phyloP scores from a whole-genome alignment of 257 asterid genomes.

The Cruciata laevipes region DNA sequence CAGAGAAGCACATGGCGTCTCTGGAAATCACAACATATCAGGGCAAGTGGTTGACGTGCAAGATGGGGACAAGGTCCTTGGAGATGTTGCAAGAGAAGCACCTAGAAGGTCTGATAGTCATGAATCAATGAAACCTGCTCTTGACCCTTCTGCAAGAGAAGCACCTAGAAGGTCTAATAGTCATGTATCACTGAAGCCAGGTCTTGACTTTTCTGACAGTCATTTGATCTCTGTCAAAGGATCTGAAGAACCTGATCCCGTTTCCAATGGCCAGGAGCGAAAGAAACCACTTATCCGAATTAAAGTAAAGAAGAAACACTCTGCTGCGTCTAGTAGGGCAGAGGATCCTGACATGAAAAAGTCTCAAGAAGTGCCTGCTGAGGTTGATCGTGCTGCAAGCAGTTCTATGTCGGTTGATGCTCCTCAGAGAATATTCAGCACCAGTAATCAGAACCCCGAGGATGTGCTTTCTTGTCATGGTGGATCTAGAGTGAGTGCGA shows the following conservation, averaged over 20 bases:
- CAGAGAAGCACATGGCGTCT: neutral
- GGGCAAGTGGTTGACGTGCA: slow-evolving; percentile 14
- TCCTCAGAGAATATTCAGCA: slow-evolving; percentile 50
- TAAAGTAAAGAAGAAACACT: slow-evolving; percentile 55
- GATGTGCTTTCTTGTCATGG: slow-evolving; percentile 83
- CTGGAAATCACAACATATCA: neutral
- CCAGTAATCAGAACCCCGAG: slow-evolving; percentile 61
- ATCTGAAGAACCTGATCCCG: slow-evolving; percentile 43
- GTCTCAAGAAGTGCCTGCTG: slow-evolving; percentile 37
- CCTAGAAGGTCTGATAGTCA: slow-evolving; percentile 6
- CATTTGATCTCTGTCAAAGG: slow-evolving; percentile 30
- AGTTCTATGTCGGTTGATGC: slow-evolving; percentile 90
- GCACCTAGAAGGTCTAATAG: slow-evolving; percentile 11
- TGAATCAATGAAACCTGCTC: slow-evolving; percentile 14
- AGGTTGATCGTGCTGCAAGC: slow-evolving; percentile 70
- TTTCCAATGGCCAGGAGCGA: slow-evolving; percentile 47
- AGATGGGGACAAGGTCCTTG: slow-evolving; percentile 18
- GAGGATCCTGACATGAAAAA: slow-evolving; percentile 43
- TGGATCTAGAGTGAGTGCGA: slow-evolving; percentile 87
- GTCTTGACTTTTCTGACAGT: slow-evolving; percentile 18
- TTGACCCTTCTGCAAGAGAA: slow-evolving; percentile 10
- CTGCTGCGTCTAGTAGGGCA: slow-evolving; percentile 58
- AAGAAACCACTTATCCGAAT: slow-evolving; percentile 76
- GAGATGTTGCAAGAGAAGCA: slow-evolving; percentile 30
- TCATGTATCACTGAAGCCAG: slow-evolving; percentile 23